Percentiles rank a stretch among this genome's conserved stretches.
Conservation (phyloP, 2,329 filamentous ascomycete species). For the Colletotrichum shisoi region DNA sequence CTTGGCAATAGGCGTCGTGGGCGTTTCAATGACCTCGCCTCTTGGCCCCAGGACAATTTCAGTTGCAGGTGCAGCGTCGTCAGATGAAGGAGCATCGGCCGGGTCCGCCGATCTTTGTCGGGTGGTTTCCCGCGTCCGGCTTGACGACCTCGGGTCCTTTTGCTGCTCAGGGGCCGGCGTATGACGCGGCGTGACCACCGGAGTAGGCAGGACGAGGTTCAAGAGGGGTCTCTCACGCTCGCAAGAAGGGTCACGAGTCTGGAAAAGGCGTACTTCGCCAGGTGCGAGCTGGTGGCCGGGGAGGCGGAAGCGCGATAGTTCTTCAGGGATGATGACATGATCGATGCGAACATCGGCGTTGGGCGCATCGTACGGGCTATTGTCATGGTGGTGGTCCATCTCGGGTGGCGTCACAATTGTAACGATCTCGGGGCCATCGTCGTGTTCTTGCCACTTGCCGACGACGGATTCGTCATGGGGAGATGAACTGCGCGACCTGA, state of each 20-base stretch:
- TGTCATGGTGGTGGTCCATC: slow-evolving; percentile 56
- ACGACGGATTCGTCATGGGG: slow-evolving; percentile 62
- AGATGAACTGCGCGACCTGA: slow-evolving; percentile 61
- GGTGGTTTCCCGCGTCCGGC: slow-evolving; percentile 30
- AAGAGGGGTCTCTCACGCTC: slow-evolving; percentile 66
- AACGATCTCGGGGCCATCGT: slow-evolving; percentile 48
- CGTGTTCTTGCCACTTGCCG: slow-evolving; percentile 59
- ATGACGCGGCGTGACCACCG: slow-evolving; percentile 58
- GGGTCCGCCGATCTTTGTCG: slow-evolving; percentile 4
- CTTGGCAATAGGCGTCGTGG: slow-evolving; percentile 60
- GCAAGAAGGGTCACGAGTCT: slow-evolving; percentile 61
- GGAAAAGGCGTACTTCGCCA: slow-evolving; percentile 49
- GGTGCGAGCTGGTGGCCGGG: slow-evolving; percentile 43
- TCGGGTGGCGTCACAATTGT: slow-evolving; percentile 65
- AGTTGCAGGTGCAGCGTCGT: slow-evolving; percentile 43
- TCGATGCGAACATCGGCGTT: slow-evolving; percentile 71
- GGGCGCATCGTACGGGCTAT: slow-evolving; percentile 64
- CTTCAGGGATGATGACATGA: slow-evolving; percentile 63
- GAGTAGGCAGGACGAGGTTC: slow-evolving; percentile 69
- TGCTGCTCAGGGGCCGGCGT: slow-evolving; percentile 41
- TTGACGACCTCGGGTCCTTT: slow-evolving; percentile 39
- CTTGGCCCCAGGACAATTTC: slow-evolving; percentile 52
- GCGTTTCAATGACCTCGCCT: slow-evolving; percentile 54
- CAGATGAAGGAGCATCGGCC: slow-evolving; percentile 39
- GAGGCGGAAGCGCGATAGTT: slow-evolving; percentile 53